Evolutionary conservation across 805 yeast genomes (phyloP), one percentile per base, ranked within the genome.

Genomic region (Metschnikowia chrysomelidarum): DNA sequence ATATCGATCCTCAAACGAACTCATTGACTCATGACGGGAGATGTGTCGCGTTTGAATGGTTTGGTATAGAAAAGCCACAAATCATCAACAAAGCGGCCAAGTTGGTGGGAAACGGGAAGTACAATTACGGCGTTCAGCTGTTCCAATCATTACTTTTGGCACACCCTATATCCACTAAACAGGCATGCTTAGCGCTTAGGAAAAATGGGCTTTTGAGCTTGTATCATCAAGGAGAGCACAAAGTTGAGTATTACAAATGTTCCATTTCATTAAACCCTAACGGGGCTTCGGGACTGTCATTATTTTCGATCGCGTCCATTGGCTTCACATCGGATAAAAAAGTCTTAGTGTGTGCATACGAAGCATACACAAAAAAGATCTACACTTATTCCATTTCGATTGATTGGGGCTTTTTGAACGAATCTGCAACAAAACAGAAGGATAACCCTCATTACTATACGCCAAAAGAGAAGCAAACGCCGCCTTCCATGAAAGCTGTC

Each of bases 141-240:
- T 73, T 72, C 41, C 74, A 71, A 48, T 69, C 86, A 0, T 62
- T 64, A 36, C 85, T 87, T 5, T 73, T 79, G 1, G 61, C 76
- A 46, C 93, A 85, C 56, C 93, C 95, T 3, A 59, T 78, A 16
- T 56, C 72, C 11, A 69, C 81, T 3, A 82, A 81, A 44, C 82
- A 82, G 39, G 93, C 89, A 2, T 78, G 87, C 48, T 59, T 85
- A 16, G 78, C 78, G 1, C 62, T 85, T 24, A 67, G 91, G 27
- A 67, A 71, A 36, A 75, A 78, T 45, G 95, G 93, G 1, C 64
- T 68, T 36, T 57, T 80, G 25, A 62, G 71, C 16, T 56, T 82
- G 19, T 78, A 79, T 64, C 81, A 74, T 51, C 91, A 81, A 53
- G 77, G 79, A 13, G 80, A 74, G 41, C 80, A 74, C 46, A 73